Conservation (phyloP, 2,329 filamentous ascomycete species). For the Ceratocystis alfenasii region DNA sequence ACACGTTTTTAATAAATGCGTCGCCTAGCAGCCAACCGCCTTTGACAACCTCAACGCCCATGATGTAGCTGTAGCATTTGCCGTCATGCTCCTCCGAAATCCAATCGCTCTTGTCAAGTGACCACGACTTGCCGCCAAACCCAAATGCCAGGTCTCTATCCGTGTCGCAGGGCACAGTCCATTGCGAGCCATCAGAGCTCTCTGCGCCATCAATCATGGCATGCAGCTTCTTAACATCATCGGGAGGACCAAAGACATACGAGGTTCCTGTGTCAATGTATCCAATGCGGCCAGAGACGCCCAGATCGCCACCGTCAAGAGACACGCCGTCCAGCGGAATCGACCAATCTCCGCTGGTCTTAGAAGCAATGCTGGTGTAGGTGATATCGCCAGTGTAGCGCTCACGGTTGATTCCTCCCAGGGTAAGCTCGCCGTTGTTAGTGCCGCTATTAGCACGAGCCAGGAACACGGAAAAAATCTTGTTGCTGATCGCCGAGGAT, state of each 20-base stretch:
- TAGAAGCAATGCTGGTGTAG: conserved; percentile 46
- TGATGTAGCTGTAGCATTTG: conserved; percentile 58
- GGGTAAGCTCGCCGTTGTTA: conserved; percentile 64
- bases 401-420: conserved; percentile 56
- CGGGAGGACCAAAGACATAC: conserved; percentile 59
- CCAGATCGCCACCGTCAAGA: conserved; percentile 46
- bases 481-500: conserved; percentile 43
- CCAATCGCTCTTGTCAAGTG: conserved; percentile 60
- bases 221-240: conserved; percentile 57
- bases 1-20: conserved; percentile 81
- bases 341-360: conserved; percentile 54
- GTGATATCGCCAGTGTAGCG: conserved; percentile 57
- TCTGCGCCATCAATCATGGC: conserved; percentile 50
- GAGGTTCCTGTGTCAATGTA: conserved; percentile 80
- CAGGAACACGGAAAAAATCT: conserved; percentile 54
- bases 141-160: conserved; percentile 48
- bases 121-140: conserved; percentile 57
- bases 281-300: conserved; percentile 45
- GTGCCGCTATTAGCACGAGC: conserved; percentile 52
- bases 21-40: conserved; percentile 68
- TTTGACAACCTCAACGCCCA: conserved; percentile 55
- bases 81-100: conserved; percentile 38
- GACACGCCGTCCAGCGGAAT: conserved; percentile 55
- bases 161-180: conserved; percentile 60
- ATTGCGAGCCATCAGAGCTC: conserved; percentile 49